Base-by-base conservation (phyloP, 1,284 basidiomycete genomes). In the Wallemia hederae region DNA sequence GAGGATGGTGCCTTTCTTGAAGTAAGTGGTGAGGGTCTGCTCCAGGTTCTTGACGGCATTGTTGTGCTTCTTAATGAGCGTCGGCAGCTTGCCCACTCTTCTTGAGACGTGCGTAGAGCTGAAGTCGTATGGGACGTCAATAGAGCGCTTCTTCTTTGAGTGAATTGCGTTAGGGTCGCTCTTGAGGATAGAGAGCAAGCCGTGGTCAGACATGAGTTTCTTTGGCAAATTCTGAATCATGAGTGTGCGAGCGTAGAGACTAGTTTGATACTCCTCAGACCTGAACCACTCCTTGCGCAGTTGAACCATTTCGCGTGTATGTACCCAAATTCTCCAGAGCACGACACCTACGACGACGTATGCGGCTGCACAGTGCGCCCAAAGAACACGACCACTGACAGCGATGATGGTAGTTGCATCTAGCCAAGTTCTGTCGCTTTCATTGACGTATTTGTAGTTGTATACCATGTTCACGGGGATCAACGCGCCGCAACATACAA, bases 11-110 rank as follows among this genome's bases (percentile, higher is more conserved):
- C 77, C 80, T 66, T 87, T 84, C 63, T 72, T 72, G 62, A 92
- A 76, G 69, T 91, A 91, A 64, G 78, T 80, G 58, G 91, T 87
- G 17, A 94, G 75, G 27, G 85, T 76, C 55, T 77, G 73, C 68
- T 96, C 90, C 49, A 94, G 78, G 63, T 88, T 80, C 58, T 80
- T 75, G 17, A 96, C 88, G 15, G 84, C 81, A 59, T 83, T 72
- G 70, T 91, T 90, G 72, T 94, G 88, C 64, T 80, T 81, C 59
- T 89, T 80, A 65, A 88, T 82, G 59, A 87, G 72, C 62, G 83
- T 78, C 0, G 85, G 82, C 1, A 89, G 76, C 28, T 76, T 72
- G 26, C 83, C 84, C 24, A 87, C 83, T 61, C 75, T 75, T 55
- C 82, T 77, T 33, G 83, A 82, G 61, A 89, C 82, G 70, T 87